phyloP scores from a whole-genome alignment of 2,329 filamentous ascomycete species.

The Colletotrichum graminicola region DNA sequence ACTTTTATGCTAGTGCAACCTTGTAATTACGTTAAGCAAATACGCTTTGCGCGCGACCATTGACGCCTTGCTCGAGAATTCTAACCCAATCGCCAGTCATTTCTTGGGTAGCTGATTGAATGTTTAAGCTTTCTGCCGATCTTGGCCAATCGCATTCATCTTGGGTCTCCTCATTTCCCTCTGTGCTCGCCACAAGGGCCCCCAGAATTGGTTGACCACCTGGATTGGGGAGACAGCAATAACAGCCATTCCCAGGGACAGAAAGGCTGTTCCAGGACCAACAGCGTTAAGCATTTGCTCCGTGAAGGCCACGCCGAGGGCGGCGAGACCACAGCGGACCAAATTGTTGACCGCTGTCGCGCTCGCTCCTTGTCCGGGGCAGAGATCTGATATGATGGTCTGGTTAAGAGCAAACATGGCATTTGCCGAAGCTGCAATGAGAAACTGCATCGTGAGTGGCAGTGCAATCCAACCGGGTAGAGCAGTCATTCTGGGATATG shows the following conservation, averaged over 20 bases:
- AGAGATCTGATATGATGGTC: constrained; percentile 52
- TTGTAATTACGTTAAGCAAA: too few relatives aligned
- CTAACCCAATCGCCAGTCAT: neutral
- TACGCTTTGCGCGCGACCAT: neutral
- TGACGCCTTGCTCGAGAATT: neutral
- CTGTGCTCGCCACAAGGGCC: constrained; percentile 36
- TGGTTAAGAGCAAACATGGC: constrained; percentile 53
- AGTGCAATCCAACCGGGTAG: constrained; percentile 46
- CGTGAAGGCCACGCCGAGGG: constrained; percentile 28
- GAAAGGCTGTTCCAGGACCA: constrained; percentile 32
- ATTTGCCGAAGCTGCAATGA: constrained; percentile 53
- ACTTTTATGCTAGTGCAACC: neutral
- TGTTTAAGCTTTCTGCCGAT: constrained; percentile 29
- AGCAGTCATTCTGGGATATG: constrained; percentile 37
- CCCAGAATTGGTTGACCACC: constrained; percentile 38
- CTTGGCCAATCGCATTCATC: neutral
- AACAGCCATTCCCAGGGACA: constrained; percentile 25
- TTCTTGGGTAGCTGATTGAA: neutral
- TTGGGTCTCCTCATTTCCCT: constrained; percentile 17
- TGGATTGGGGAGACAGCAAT: constrained; percentile 36
- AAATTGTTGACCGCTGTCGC: constrained; percentile 53
- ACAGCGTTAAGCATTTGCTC: constrained; percentile 36
- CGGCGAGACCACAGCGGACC: constrained; percentile 36
- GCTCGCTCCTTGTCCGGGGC: constrained; percentile 48
- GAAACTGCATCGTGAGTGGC: constrained; percentile 48